These are phyloP conservation scores for Hypoxylon sp. DNA, from an alignment of 2,329 filamentous ascomycete genomes.

Conservation along the genomic window DNA sequence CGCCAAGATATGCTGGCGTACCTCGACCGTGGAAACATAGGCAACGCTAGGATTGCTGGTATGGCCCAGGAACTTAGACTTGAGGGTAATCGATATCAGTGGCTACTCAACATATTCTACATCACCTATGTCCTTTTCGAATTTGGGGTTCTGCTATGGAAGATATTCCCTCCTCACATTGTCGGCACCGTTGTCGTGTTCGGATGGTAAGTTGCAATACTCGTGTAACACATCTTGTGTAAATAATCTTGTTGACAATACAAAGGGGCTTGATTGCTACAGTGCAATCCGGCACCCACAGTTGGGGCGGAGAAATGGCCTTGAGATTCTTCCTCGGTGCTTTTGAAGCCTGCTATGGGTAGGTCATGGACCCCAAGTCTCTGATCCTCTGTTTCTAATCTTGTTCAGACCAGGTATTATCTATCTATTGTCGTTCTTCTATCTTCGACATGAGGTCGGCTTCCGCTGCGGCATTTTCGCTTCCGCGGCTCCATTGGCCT, in stretches of 20 bases:
- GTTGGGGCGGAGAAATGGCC: constrained; percentile 71
- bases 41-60: constrained; percentile 74
- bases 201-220: constrained; percentile 42
- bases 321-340: constrained; percentile 73
- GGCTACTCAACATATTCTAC: constrained; percentile 74
- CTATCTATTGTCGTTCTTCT: constrained; percentile 46
- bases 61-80: constrained; percentile 72
- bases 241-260: constrained; percentile 67
- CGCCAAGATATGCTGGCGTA: constrained; percentile 49
- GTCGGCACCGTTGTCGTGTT: constrained; percentile 60
- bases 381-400: constrained; percentile 6
- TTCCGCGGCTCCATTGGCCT: constrained; percentile 83
- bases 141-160: constrained; percentile 75
- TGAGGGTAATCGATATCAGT: constrained; percentile 68
- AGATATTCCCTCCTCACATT: constrained; percentile 71
- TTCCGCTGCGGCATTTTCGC: constrained; percentile 59
- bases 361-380: constrained; percentile 17
- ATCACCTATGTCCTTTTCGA: constrained; percentile 74
- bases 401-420: constrained; percentile 37
- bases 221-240: background rate
- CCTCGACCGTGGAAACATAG: constrained; percentile 64
- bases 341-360: constrained; percentile 46
- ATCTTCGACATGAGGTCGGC: constrained; percentile 49
- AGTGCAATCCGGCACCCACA: constrained; percentile 76
- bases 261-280: constrained; percentile 86